phyloP scores from a whole-genome alignment of 2,329 filamentous ascomycete genomes.

The Paecilomyces niveus region DNA sequence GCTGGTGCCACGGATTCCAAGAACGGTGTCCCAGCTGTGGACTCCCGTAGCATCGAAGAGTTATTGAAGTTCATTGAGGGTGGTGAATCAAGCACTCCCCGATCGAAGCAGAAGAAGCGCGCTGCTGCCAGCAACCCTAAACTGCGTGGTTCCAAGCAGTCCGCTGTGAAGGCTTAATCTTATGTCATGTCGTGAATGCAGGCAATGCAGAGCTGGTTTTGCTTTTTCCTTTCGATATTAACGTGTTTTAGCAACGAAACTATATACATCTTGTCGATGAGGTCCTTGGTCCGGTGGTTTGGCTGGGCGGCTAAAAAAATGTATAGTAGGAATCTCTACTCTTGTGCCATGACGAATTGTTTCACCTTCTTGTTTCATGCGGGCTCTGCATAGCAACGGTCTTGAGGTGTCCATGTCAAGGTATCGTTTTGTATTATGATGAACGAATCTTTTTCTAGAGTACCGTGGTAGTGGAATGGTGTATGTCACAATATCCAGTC shows the following conservation, averaged over 20 bases:
- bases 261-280: slow-evolving; percentile 6
- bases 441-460: neutral
- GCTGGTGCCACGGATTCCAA: slow-evolving; percentile 30
- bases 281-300: slow-evolving; percentile 9
- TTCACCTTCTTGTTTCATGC: slow-evolving; percentile 12
- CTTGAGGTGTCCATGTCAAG: slow-evolving; percentile 19
- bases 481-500: neutral
- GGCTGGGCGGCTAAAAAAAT: slow-evolving; percentile 6
- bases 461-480: neutral
- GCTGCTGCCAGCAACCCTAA: slow-evolving; percentile 36
- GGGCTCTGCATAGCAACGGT: slow-evolving; percentile 18
- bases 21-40: slow-evolving; percentile 43
- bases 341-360: slow-evolving; percentile 8
- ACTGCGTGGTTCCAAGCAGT: slow-evolving; percentile 36
- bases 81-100: slow-evolving; percentile 32
- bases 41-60: slow-evolving; percentile 84
- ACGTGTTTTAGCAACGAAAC: slow-evolving; percentile 1
- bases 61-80: slow-evolving; percentile 93
- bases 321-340: slow-evolving; percentile 30
- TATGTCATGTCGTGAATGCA: neutral
- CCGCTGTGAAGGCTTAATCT: slow-evolving; percentile 21
- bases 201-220: slow-evolving; percentile 2
- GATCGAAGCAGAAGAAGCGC: slow-evolving; percentile 39
- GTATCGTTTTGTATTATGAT: slow-evolving; percentile 9
- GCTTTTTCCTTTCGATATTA: slow-evolving; percentile 2